Evolutionary conservation across 192 early-diverging fungal genomes (phyloP), one percentile per base, ranked within the genome.

Genomic region (Chytriomyces confervae): DNA sequence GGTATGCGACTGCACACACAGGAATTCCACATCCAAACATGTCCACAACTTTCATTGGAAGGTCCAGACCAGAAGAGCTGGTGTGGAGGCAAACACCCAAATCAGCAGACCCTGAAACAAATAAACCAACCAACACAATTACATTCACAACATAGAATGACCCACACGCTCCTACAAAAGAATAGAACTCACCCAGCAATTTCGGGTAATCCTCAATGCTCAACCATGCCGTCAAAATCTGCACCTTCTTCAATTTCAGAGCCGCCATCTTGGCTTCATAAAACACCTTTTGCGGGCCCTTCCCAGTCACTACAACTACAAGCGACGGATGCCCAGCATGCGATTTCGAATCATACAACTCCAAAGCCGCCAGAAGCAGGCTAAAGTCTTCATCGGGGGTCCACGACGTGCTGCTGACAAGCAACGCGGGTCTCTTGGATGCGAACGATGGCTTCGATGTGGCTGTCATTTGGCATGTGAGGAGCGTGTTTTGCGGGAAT

Each of bases 1-100:
- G 57, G 72, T 80, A 82, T 5, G 24, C 53, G 43, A 90, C 79
- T 7, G 96, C 94, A 81, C 92, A 94, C 48, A 95, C 96, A 6
- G 97, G 95, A 13, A 95, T 78, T 5, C 93, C 95, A 81, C 94
- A 97, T 18, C 96, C 97, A 90, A 98, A 96, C 96, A 99, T 96
- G 78, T 99, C 97, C 7, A 98, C 95, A 6, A 98, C 89, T 84
- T 99, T 99, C 97, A 99, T 99, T 7, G 97, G 97, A 77, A 99
- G 81, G 79, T 99, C 97, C 64, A 99, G 87, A 5, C 97, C 97
- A 46, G 93, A 94, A 7, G 96, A 95, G n/a, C 94, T 95, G 27
- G 91, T 94, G 85, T 99, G 97, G 69, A 99, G 86, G 57, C 90
- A 95, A 13, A 99, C 84, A 48, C 97, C 97, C 62, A 99, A 84